These are phyloP conservation scores for Monosporozyma yasuniensis DNA, from an alignment of 805 yeast genomes.

Conservation along the genomic window DNA sequence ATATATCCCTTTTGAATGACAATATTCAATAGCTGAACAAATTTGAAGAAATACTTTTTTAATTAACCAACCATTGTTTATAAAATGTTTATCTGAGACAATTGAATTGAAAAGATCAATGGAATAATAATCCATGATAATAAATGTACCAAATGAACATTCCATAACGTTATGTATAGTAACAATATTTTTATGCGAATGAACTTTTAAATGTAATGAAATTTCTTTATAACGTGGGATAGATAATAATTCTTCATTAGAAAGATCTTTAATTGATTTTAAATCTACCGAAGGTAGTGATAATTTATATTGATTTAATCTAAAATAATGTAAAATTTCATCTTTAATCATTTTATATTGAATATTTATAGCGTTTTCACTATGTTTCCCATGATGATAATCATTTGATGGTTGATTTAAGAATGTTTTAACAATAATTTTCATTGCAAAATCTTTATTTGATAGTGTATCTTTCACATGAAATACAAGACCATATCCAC, in stretches of 20 bases:
- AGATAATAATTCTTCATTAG: conserved; percentile 28
- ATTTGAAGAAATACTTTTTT: conserved; percentile 64
- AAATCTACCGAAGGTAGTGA: conserved; percentile 26
- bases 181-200: conserved; percentile 68
- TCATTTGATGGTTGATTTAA: background rate
- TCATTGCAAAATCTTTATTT: conserved; percentile 54
- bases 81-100: conserved; percentile 60
- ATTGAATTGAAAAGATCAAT: conserved; percentile 85
- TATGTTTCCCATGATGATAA: background rate
- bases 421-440: conserved; percentile 45
- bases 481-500: conserved; percentile 80
- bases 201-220: conserved; percentile 63
- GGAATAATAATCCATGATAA: conserved; percentile 78
- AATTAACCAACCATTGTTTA: conserved; percentile 40
- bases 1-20: conserved; percentile 76
- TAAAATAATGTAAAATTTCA: conserved; percentile 17
- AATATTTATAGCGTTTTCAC: background rate
- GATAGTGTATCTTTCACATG: conserved; percentile 49
- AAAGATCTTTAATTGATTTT: conserved; percentile 24
- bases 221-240: conserved; percentile 51
- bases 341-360: conserved; percentile 1
- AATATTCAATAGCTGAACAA: conserved; percentile 71
- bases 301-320: conserved; percentile 17
- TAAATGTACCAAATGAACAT: conserved; percentile 47
- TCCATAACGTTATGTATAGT: conserved; percentile 67